These are phyloP conservation scores for Annona squamosa DNA, from an alignment of 164 flowering plant genomes.

Conservation along the genomic window DNA sequence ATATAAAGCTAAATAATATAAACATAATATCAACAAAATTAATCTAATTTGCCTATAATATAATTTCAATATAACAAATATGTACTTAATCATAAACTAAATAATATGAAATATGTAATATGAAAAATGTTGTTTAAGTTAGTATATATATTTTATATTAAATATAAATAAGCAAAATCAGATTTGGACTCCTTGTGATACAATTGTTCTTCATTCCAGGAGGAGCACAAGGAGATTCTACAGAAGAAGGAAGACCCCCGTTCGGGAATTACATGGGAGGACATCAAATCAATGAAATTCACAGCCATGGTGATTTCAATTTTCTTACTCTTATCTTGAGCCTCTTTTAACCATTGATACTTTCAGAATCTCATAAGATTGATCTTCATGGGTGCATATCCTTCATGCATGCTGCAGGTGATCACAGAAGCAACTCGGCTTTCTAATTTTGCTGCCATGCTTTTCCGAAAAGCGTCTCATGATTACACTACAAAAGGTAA, in stretches of 20 bases:
- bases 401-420: not conserved
- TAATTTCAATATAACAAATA: no score
- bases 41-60: no score
- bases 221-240: conserved; percentile 5
- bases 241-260: not conserved
- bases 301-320: not conserved
- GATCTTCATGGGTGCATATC: no score
- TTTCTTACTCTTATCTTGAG: not conserved
- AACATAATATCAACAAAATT: no score
- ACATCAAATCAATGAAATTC: conserved; percentile 10
- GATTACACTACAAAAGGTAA: not conserved
- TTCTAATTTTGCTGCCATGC: not conserved
- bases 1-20: no score
- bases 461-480: not conserved
- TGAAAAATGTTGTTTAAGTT: no score
- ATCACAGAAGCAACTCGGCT: not conserved
- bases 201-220: no score
- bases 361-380: not conserved
- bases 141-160: no score
- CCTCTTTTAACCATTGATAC: not conserved
- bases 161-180: no score
- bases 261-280: conserved; percentile 5
- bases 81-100: no score
- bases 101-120: no score
- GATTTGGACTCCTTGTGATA: no score